Evolutionary conservation across 495 filamentous ascomycete genomes (phyloP).

Genomic region (Neurospora sp.): DNA sequence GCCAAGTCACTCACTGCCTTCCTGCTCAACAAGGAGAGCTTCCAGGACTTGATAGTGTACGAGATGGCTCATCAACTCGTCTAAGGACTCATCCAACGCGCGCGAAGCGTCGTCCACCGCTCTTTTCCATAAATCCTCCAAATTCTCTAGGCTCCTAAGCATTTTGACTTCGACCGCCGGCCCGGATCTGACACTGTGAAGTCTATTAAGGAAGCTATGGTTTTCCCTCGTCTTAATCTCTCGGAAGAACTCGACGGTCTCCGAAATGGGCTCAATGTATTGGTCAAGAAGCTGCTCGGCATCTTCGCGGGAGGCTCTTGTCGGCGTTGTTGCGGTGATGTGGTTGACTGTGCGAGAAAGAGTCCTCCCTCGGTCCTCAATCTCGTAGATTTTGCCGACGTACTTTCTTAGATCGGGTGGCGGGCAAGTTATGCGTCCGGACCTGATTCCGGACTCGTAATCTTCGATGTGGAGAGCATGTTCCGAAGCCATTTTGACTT

Average conservation of each 20-base stretch:
- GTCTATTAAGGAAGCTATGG: background rate
- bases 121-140: background rate
- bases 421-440: background rate
- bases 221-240: background rate
- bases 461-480: background rate
- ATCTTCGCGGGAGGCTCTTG: background rate
- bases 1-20: background rate
- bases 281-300: background rate
- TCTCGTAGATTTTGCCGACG: background rate
- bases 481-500: background rate
- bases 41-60: background rate
- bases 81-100: background rate
- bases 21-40: background rate
- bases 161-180: background rate
- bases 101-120: background rate
- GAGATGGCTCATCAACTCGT: background rate
- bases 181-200: background rate
- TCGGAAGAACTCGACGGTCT: background rate
- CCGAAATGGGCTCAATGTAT: background rate
- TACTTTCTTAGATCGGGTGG: background rate
- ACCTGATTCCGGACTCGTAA: background rate
- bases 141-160: background rate
- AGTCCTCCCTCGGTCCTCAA: background rate
- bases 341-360: background rate
- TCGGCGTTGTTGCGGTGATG: background rate